Conservation (phyloP, 2,329 filamentous ascomycete species). For the Ophiostoma novo-ulmi region DNA sequence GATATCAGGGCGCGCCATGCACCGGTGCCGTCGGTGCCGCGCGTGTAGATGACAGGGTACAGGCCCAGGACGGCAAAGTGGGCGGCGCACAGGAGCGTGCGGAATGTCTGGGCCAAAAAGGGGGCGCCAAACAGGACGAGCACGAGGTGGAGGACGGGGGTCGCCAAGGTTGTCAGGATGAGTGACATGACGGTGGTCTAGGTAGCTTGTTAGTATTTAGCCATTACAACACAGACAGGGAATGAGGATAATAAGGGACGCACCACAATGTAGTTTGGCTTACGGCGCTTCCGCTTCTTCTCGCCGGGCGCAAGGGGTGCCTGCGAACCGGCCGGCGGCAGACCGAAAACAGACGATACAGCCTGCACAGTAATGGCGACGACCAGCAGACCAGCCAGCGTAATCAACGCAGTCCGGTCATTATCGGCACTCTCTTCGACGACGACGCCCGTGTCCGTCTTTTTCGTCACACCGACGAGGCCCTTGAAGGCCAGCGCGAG, state of each 20-base stretch:
- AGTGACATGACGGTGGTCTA: constrained; percentile 35
- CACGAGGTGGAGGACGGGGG: constrained; percentile 54
- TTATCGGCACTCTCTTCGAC: constrained; percentile 15
- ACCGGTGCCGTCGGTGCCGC: constrained; percentile 62
- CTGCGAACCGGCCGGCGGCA: constrained; percentile 53
- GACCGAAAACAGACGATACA: constrained; percentile 55
- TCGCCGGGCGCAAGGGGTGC: constrained; percentile 36
- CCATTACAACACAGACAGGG: background rate
- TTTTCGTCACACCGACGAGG: constrained; percentile 29
- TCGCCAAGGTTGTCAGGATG: constrained; percentile 38
- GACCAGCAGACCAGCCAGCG: constrained; percentile 33
- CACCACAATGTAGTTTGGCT: constrained; percentile 46
- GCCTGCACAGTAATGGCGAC: constrained; percentile 34
- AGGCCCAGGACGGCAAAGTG: constrained; percentile 76
- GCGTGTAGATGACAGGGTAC: constrained; percentile 78
- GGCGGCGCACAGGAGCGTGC: constrained; percentile 74
- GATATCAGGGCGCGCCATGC: constrained; percentile 65
- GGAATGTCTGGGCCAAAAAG: constrained; percentile 69
- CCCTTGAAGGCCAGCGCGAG: constrained; percentile 32
- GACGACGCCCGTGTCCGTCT: background rate
- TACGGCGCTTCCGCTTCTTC: constrained; percentile 42
- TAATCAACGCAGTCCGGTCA: constrained; percentile 26
- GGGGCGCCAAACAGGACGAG: constrained; percentile 90
- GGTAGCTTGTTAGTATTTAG: background rate
- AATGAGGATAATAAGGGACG: constrained; percentile 28